phyloP scores from a whole-genome alignment of 1,284 basidiomycete species.

The Dichomitus squalens region DNA sequence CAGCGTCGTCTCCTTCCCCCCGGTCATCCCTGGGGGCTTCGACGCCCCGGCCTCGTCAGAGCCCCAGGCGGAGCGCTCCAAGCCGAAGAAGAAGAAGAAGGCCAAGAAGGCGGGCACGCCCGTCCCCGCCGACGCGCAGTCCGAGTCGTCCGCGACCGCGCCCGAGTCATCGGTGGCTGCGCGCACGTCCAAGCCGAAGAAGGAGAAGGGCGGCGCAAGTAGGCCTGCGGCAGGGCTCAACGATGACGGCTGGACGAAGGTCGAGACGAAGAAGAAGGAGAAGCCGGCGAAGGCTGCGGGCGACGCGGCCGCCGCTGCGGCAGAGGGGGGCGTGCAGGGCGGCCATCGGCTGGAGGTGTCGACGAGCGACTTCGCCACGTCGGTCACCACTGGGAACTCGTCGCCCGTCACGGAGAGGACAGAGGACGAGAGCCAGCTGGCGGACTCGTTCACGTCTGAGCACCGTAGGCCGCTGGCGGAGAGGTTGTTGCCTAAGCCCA shows the following conservation, averaged over 20 bases:
- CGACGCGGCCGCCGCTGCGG: slow-evolving; percentile 3
- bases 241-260: slow-evolving; percentile 60
- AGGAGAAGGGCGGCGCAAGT: slow-evolving; percentile 26
- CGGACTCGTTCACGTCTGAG: slow-evolving; percentile 24
- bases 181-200: slow-evolving; percentile 24
- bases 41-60: slow-evolving; percentile 27
- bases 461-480: slow-evolving; percentile 56
- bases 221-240: slow-evolving; percentile 28
- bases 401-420: slow-evolving; percentile 50
- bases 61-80: slow-evolving; percentile 21
- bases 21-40: slow-evolving; percentile 51
- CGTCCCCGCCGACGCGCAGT: slow-evolving; percentile 28
- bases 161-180: slow-evolving; percentile 30
- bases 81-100: slow-evolving; percentile 49
- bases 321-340: slow-evolving; percentile 4
- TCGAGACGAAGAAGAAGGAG: slow-evolving; percentile 32
- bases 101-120: slow-evolving; percentile 26
- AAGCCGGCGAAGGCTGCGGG: slow-evolving; percentile 4
- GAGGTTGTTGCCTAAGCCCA: slow-evolving; percentile 56
- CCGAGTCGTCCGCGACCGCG: slow-evolving; percentile 37
- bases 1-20: slow-evolving; percentile 41
- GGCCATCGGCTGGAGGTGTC: slow-evolving; percentile 35
- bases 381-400: slow-evolving; percentile 52
- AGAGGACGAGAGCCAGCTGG: slow-evolving; percentile 37
- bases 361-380: slow-evolving; percentile 55